Evolutionary conservation across 2,329 filamentous ascomycete genomes (phyloP).

Genomic region (Fusarium sp.): DNA sequence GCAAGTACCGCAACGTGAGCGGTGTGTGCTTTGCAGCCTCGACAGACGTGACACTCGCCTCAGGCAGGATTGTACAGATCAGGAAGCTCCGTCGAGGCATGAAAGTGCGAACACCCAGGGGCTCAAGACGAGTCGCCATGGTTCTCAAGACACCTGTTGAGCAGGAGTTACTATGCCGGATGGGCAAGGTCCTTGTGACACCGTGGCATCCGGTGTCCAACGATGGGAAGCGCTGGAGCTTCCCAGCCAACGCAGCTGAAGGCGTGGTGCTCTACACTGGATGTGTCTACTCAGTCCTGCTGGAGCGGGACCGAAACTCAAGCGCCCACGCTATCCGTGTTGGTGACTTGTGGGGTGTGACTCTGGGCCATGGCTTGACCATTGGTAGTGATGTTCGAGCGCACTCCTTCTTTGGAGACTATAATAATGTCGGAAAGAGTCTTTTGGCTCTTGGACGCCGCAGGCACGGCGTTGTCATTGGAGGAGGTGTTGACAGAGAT

Average conservation of each 20-base stretch:
- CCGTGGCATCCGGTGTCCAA: conserved; percentile 69
- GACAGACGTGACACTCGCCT: conserved; percentile 59
- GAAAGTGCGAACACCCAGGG: conserved; percentile 62
- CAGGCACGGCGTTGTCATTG: conserved; percentile 56
- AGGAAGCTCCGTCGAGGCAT: conserved; percentile 58
- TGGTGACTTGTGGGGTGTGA: conserved; percentile 64
- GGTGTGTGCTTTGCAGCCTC: conserved; percentile 67
- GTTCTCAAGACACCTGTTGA: conserved; percentile 63
- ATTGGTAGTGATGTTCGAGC: conserved; percentile 53
- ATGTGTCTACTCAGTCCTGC: conserved; percentile 66
- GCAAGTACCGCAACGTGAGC: conserved; percentile 54
- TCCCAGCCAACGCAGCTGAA: conserved; percentile 56
- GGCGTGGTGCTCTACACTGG: conserved; percentile 59
- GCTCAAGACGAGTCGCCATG: conserved; percentile 60
- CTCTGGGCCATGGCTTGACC: conserved; percentile 68
- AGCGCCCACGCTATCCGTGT: conserved; percentile 64
- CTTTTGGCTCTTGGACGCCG: conserved; percentile 52
- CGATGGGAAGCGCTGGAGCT: conserved; percentile 57
- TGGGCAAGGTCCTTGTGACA: conserved; percentile 64
- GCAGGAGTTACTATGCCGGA: conserved; percentile 55
- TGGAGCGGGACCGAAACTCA: conserved; percentile 58
- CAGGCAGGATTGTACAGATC: conserved; percentile 55
- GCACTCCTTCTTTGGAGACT: conserved; percentile 68
- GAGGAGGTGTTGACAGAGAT: conserved; percentile 56
- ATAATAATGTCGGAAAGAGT: conserved; percentile 55